Evolutionary conservation across 2,329 filamentous ascomycete species (phyloP).

Genomic region (Venturia carpophila): DNA sequence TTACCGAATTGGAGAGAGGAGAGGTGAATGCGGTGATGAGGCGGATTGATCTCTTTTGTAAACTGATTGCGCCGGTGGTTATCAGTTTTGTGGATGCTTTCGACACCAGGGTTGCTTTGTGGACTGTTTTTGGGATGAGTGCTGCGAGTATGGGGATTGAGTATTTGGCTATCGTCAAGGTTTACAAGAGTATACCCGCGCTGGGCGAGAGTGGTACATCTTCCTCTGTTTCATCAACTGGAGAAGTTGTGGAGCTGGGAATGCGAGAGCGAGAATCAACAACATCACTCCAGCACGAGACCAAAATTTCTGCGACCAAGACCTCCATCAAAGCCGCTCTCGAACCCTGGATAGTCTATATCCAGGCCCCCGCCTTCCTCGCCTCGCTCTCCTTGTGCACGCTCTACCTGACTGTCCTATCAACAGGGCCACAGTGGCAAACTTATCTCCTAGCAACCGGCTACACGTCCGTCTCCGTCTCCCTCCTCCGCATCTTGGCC

Average conservation of each 20-base stretch:
- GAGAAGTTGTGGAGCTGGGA: neutral
- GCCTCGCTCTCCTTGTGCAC: slow-evolving; percentile 53
- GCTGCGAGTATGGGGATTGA: slow-evolving; percentile 42
- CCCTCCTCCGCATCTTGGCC: slow-evolving; percentile 45
- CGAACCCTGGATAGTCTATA: slow-evolving; percentile 38
- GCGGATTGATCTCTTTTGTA: slow-evolving; percentile 52
- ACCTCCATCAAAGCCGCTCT: slow-evolving; percentile 23
- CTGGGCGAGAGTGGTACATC: slow-evolving; percentile 12
- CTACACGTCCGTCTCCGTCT: slow-evolving; percentile 46
- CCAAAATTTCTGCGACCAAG: neutral
- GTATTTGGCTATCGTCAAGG: slow-evolving; percentile 44
- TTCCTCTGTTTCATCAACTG: neutral
- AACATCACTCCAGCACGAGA: neutral
- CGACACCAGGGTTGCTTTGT: slow-evolving; percentile 40
- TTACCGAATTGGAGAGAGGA: slow-evolving; percentile 25
- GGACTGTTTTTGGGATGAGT: slow-evolving; percentile 44
- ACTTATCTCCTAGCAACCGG: slow-evolving; percentile 50
- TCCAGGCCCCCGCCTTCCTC: slow-evolving; percentile 48
- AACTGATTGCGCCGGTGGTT: slow-evolving; percentile 46
- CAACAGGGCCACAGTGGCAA: slow-evolving; percentile 55
- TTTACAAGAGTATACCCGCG: slow-evolving; percentile 27
- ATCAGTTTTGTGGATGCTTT: slow-evolving; percentile 44
- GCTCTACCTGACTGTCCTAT: slow-evolving; percentile 55
- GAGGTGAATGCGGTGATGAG: slow-evolving; percentile 52
- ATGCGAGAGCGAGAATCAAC: neutral